Evolutionary conservation across 331 rosid species (phyloP).

Genomic region (Dryas integrifolia): DNA sequence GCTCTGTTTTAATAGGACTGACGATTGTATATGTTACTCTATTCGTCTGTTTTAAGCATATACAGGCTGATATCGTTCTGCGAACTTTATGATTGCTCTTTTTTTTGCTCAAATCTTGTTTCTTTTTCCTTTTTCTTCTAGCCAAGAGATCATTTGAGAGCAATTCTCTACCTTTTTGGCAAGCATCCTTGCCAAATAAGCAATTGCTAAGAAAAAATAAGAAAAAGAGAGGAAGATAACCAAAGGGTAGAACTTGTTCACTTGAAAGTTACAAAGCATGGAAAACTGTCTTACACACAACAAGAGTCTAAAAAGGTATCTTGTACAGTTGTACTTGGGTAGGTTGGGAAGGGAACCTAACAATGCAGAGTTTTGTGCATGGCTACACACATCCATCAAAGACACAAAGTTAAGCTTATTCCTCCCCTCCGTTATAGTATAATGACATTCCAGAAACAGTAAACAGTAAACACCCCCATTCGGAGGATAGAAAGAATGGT

Average conservation of each 20-base stretch:
- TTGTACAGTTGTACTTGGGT: neutral
- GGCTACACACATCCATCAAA: neutral
- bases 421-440: conserved; percentile 1
- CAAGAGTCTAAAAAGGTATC: neutral
- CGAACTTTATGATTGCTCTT: too few species aligned
- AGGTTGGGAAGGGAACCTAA: neutral
- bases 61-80: too few species aligned
- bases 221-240: neutral
- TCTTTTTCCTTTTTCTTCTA: too few species aligned
- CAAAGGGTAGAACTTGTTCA: neutral
- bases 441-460: neutral
- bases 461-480: conserved; percentile 11
- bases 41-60: neutral
- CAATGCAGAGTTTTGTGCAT: neutral
- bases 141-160: too few species aligned
- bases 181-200: too few species aligned
- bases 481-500: conserved; percentile 22
- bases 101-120: too few species aligned
- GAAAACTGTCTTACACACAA: neutral
- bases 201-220: too few species aligned
- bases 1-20: neutral
- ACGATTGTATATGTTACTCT: neutral
- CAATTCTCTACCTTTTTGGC: too few species aligned
- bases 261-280: neutral
- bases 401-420: conserved; percentile 3